Evolutionary conservation across 768 basidiomycete genomes (phyloP).

Genomic region (Coprinellus micaceus): DNA sequence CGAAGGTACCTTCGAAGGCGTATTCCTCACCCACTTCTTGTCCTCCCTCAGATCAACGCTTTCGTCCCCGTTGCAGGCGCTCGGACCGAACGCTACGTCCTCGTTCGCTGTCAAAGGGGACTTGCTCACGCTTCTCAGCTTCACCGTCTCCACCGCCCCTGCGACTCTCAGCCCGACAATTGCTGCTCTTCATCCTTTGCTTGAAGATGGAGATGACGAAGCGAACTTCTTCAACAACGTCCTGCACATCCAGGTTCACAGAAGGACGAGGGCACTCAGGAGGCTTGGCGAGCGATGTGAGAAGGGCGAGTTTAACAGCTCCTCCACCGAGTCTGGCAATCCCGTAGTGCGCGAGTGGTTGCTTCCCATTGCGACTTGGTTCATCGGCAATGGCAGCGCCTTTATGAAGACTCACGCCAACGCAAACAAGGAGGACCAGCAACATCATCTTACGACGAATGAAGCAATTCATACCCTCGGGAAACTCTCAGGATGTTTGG

Average conservation of each 20-base stretch:
- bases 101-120: constrained; percentile 8
- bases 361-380: constrained; percentile 62
- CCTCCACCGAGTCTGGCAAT: neutral
- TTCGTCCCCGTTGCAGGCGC: constrained; percentile 6
- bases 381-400: constrained; percentile 63
- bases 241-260: constrained; percentile 88
- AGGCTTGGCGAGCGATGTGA: constrained; percentile 78
- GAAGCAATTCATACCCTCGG: constrained; percentile 84
- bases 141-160: constrained; percentile 1
- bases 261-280: constrained; percentile 80
- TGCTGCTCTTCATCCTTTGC: constrained; percentile 53
- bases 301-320: constrained; percentile 61
- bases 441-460: constrained; percentile 76
- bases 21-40: constrained; percentile 64
- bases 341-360: constrained; percentile 9
- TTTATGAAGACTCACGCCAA: constrained; percentile 49
- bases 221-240: constrained; percentile 97
- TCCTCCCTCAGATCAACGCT: constrained; percentile 49
- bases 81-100: neutral
- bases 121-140: constrained; percentile 2
- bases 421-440: constrained; percentile 7
- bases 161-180: constrained; percentile 6
- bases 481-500: constrained; percentile 67
- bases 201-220: constrained; percentile 88
- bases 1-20: constrained; percentile 42